phyloP scores from a whole-genome alignment of 352 stramenopile genomes.

The Phytophthora lateralis region DNA sequence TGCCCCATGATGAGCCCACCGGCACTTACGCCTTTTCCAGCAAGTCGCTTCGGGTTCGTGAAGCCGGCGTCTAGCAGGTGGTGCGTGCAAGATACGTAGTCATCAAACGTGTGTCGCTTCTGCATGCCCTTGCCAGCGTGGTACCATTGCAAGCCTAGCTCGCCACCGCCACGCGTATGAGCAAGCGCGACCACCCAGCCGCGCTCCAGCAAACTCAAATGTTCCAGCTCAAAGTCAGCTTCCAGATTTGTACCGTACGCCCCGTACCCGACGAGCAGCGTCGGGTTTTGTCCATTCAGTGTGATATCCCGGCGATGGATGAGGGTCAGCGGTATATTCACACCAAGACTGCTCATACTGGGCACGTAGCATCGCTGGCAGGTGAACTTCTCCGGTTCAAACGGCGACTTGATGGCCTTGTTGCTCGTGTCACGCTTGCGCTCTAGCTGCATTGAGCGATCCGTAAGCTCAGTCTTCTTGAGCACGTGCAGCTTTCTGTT shows the following conservation, averaged over 20 bases:
- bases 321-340: constrained; percentile 77
- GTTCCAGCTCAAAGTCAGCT: constrained; percentile 85
- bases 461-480: constrained; percentile 56
- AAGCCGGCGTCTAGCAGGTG: constrained; percentile 67
- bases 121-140: constrained; percentile 71
- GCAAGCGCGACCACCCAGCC: constrained; percentile 91
- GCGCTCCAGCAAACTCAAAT: constrained; percentile 83
- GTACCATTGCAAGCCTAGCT: constrained; percentile 90
- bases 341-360: constrained; percentile 40
- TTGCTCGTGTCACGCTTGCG: neutral
- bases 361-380: constrained; percentile 53
- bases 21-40: constrained; percentile 83
- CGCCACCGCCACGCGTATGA: constrained; percentile 89
- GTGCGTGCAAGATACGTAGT: constrained; percentile 77
- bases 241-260: constrained; percentile 90
- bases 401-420: constrained; percentile 17
- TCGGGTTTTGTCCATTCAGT: constrained; percentile 68
- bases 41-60: constrained; percentile 66
- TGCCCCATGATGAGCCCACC: constrained; percentile 88
- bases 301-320: constrained; percentile 66
- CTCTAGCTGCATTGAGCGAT: constrained; percentile 23
- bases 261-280: constrained; percentile 89
- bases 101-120: constrained; percentile 89
- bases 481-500: constrained; percentile 47
- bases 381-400: constrained; percentile 40